These are phyloP conservation scores for Pyrus communis DNA, from an alignment of 306 rosid genomes.

Conservation along the genomic window DNA sequence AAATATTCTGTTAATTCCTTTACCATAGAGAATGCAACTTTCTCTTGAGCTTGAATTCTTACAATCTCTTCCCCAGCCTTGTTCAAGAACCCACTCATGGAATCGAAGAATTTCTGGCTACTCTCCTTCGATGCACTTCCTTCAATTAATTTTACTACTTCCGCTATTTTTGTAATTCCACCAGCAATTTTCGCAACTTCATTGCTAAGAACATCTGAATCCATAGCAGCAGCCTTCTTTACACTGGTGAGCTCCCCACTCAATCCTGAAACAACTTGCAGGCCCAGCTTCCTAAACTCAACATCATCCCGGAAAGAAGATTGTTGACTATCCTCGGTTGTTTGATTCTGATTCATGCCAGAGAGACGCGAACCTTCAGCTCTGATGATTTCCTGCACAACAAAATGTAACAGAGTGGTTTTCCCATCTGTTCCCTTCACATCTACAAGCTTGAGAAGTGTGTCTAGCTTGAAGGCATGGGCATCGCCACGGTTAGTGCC, in stretches of 20 bases:
- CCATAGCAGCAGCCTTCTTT: conserved; percentile 84
- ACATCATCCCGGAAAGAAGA: conserved; percentile 57
- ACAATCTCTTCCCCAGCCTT: conserved; percentile 62
- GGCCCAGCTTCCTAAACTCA: conserved; percentile 61
- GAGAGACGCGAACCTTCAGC: conserved; percentile 69
- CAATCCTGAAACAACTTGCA: conserved; percentile 86
- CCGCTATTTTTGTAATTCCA: conserved; percentile 51
- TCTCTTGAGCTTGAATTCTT: conserved; percentile 50
- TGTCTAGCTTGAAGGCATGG: conserved; percentile 84
- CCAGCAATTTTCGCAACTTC: conserved; percentile 64
- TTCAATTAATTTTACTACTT: conserved; percentile 52
- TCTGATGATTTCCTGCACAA: conserved; percentile 76
- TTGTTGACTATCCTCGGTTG: conserved; percentile 26
- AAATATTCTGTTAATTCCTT: conserved; percentile 81
- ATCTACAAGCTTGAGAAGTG: conserved; percentile 83
- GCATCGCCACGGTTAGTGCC: conserved; percentile 95
- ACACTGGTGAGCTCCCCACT: conserved; percentile 77
- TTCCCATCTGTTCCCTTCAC: conserved; percentile 77
- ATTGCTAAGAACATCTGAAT: conserved; percentile 53
- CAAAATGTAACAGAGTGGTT: conserved; percentile 83
- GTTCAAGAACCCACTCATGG: conserved; percentile 57
- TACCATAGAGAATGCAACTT: conserved; percentile 42
- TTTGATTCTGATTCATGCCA: conserved; percentile 23
- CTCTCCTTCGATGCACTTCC: conserved; percentile 40
- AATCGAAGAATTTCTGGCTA: conserved; percentile 44